A percentile compares a stretch with the other conserved stretches of the same genome.
Evolutionary conservation across 106 monocot genomes (phyloP).

Genomic region (Dioscorea zingiberensis): DNA sequence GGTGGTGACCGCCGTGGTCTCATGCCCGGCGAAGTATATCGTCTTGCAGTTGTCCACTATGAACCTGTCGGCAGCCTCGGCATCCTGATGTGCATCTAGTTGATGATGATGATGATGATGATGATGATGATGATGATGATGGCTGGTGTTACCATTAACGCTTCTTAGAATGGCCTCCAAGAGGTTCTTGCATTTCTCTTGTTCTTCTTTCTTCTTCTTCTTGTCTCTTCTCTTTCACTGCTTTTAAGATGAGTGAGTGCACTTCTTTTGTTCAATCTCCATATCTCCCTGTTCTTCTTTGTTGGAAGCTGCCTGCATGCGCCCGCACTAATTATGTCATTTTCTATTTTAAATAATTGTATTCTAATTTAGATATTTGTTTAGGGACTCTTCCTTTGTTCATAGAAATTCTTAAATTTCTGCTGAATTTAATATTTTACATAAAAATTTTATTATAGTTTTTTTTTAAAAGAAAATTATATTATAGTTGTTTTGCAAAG

Average conservation of each 20-base stretch:
- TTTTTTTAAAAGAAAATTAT: no score
- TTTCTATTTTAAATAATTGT: no score
- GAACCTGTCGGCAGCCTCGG: conserved; percentile 22
- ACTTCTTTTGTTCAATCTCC: conserved; percentile 47
- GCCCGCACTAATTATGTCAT: no score
- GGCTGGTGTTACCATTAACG: neutral
- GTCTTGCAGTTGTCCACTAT: conserved; percentile 84
- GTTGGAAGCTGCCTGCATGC: conserved; percentile 36
- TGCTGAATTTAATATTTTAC: no score
- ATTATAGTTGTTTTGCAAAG: no score
- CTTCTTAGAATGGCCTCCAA: conserved; percentile 41
- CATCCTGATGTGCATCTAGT: neutral
- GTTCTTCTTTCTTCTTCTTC: neutral
- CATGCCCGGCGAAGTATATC: conserved; percentile 81
- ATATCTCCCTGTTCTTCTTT: conserved; percentile 37
- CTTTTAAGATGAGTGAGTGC: conserved; percentile 26
- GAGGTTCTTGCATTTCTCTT: conserved; percentile 11
- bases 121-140: no score
- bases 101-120: no score
- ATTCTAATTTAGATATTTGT: no score
- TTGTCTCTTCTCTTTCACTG: conserved; percentile 23
- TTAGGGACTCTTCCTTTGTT: no score
- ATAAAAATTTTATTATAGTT: no score
- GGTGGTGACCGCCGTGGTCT: conserved; percentile 41
- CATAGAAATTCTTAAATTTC: no score